Percentiles rank a stretch among this genome's conserved stretches.
Evolutionary conservation across 2,329 filamentous ascomycete species (phyloP).

Genomic region (Fusarium tupiense): DNA sequence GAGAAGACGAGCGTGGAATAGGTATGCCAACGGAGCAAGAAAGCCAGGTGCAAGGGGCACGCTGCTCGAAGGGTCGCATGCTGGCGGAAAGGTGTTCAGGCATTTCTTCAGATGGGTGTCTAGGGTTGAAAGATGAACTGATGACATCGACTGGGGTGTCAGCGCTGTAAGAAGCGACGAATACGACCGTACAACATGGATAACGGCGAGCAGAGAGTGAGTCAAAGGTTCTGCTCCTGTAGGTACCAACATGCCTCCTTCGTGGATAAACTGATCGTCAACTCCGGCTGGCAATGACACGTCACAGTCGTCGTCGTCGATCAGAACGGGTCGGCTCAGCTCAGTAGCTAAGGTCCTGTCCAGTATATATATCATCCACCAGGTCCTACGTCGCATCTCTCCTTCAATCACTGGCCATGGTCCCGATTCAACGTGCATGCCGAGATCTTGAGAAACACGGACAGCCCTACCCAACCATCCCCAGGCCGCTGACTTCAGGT

Average conservation of each 20-base stretch:
- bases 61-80: slow-evolving; percentile 74
- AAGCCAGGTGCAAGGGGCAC: slow-evolving; percentile 77
- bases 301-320: slow-evolving; percentile 90
- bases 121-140: slow-evolving; percentile 77
- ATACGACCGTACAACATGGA: slow-evolving; percentile 84
- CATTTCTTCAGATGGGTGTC: slow-evolving; percentile 84
- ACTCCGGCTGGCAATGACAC: slow-evolving; percentile 80
- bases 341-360: slow-evolving; percentile 86
- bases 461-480: slow-evolving; percentile 85
- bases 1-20: slow-evolving; percentile 85
- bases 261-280: slow-evolving; percentile 80
- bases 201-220: slow-evolving; percentile 79
- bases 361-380: slow-evolving; percentile 94
- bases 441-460: slow-evolving; percentile 83
- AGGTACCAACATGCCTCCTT: slow-evolving; percentile 64
- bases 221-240: slow-evolving; percentile 66
- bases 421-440: slow-evolving; percentile 79
- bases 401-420: slow-evolving; percentile 79
- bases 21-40: slow-evolving; percentile 78
- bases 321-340: slow-evolving; percentile 80
- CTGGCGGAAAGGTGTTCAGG: slow-evolving; percentile 77
- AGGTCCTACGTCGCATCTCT: slow-evolving; percentile 87
- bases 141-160: slow-evolving; percentile 71
- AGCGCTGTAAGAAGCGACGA: slow-evolving; percentile 77
- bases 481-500: slow-evolving; percentile 86